Evolutionary conservation across 2,329 filamentous ascomycete species (phyloP).

Genomic region (Atkinsonella texensis): DNA sequence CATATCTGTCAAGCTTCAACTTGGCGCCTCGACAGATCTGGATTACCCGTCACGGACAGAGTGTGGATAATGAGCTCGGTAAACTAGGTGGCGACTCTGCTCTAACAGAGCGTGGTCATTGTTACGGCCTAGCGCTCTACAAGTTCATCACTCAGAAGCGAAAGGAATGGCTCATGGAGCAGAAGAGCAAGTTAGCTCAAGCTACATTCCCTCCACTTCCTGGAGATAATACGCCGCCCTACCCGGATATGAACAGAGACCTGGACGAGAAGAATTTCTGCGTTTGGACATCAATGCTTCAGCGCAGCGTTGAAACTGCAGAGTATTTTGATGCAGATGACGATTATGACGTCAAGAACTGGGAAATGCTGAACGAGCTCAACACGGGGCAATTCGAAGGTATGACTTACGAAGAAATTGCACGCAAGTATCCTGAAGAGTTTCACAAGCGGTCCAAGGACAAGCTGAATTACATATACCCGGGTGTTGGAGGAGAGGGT

Average conservation of each 20-base stretch:
- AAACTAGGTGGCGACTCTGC: constrained; percentile 87
- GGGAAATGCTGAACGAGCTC: constrained; percentile 95
- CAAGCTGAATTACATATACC: constrained; percentile 94
- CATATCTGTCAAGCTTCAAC: constrained; percentile 95
- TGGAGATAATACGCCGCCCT: constrained; percentile 87
- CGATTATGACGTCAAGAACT: constrained; percentile 91
- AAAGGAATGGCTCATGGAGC: constrained; percentile 69
- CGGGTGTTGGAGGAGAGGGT: constrained; percentile 87
- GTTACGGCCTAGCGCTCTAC: constrained; percentile 69
- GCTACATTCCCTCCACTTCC: constrained; percentile 80
- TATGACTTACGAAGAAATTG: constrained; percentile 87
- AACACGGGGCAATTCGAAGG: constrained; percentile 90
- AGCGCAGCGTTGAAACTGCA: constrained; percentile 76
- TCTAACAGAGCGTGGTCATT: constrained; percentile 66
- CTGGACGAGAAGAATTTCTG: constrained; percentile 82
- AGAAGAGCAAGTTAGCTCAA: constrained; percentile 63
- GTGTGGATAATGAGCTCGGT: constrained; percentile 71
- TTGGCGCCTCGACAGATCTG: constrained; percentile 91
- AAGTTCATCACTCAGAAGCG: constrained; percentile 75
- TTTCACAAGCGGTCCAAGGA: constrained; percentile 68
- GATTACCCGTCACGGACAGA: constrained; percentile 94
- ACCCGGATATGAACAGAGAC: constrained; percentile 67
- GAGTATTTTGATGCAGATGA: constrained; percentile 84
- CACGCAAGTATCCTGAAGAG: constrained; percentile 64
- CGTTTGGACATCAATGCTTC: constrained; percentile 96